Base-by-base conservation (phyloP, 805 yeast species). In the Cyberlindnera misumaiensis region DNA sequence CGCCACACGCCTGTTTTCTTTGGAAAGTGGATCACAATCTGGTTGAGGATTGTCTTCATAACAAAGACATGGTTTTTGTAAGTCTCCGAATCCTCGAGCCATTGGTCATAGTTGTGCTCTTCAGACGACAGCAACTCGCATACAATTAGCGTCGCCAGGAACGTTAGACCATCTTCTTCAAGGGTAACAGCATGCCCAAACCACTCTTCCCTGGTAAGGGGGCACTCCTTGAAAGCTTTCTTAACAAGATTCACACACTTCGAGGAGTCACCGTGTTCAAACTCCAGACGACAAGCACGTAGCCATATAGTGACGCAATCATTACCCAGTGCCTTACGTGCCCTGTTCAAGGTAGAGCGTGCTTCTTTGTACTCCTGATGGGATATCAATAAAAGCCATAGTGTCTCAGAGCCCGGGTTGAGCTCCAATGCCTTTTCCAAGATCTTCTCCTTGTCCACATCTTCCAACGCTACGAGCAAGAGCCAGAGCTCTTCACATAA, bases 261-360 rank as follows among this genome's bases (percentile, higher is more conserved):
- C 11, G 13, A 1, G 62, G 56, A n/a, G n/a, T 64, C 59, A 7
- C 64, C 64, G 4, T 59, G 55, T 40, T 67, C 62, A 49, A 79
- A 90, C 56, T 86, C 94, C 11, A 87, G 52, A 45, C 77, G 73
- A 1, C 78, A 70, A 1, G 87, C 87, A 0, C 79, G 65, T 3
- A 86, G 59, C 90, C 95, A 86, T 2, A 87, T 66, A 26, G 65
- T 65, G 33, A 67, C 59, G 8, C 74, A 65, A 27, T 42, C 41
- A 3, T 66, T 63, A 3, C 70, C 67, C 11, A 81, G 55, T 0
- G 59, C 53, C 39, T 75, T 75, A 44, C 89, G 64, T 0, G 94
- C 94, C 22, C 54, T 59, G 46, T 77, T 77, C 25, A 88, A 59
- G 0, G 76, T 63, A 14, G 59, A 53, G 45, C 73, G 74, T 0